Percentiles rank a stretch among this genome's conserved stretches.
Evolutionary conservation across 2,329 filamentous ascomycete genomes (phyloP).

Genomic region (Clonostachys rosea): DNA sequence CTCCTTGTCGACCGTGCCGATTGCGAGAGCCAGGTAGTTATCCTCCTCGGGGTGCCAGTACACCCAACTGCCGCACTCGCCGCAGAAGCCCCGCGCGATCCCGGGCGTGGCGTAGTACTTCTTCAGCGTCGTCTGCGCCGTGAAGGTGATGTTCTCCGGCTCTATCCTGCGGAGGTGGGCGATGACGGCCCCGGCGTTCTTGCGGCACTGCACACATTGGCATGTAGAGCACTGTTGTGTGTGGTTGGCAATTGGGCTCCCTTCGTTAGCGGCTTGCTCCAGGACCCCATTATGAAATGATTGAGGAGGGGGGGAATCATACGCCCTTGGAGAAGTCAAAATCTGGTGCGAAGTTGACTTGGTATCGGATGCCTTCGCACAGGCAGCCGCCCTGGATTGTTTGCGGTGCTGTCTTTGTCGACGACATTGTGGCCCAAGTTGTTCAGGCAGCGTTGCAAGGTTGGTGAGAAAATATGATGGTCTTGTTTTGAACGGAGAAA

Average conservation of each 20-base stretch:
- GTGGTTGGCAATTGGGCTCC: neutral
- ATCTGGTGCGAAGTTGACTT: slow-evolving; percentile 34
- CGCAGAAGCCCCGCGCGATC: slow-evolving; percentile 41
- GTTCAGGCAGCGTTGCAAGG: no score
- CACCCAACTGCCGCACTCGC: slow-evolving; percentile 41
- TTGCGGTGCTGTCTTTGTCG: slow-evolving; percentile 8
- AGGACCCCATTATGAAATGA: neutral
- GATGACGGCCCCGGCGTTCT: slow-evolving; percentile 41
- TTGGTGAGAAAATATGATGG: neutral
- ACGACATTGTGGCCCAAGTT: no score
- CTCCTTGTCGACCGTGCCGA: slow-evolving; percentile 40
- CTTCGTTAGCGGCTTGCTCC: neutral
- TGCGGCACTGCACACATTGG: slow-evolving; percentile 52
- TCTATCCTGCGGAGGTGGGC: slow-evolving; percentile 29
- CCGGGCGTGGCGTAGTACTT: slow-evolving; percentile 32
- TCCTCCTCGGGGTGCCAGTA: slow-evolving; percentile 32
- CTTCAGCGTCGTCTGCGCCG: slow-evolving; percentile 21
- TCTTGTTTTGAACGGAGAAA: neutral
- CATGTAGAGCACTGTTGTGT: slow-evolving; percentile 35
- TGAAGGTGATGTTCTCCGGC: slow-evolving; percentile 2
- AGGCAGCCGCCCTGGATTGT: slow-evolving; percentile 45
- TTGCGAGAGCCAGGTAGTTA: slow-evolving; percentile 23
- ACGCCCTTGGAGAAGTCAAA: slow-evolving; percentile 36
- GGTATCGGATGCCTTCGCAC: slow-evolving; percentile 43
- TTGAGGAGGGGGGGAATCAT: slow-evolving; percentile 5